Conservation (phyloP, 345 rosid species). For the Excoecaria agallocha region DNA sequence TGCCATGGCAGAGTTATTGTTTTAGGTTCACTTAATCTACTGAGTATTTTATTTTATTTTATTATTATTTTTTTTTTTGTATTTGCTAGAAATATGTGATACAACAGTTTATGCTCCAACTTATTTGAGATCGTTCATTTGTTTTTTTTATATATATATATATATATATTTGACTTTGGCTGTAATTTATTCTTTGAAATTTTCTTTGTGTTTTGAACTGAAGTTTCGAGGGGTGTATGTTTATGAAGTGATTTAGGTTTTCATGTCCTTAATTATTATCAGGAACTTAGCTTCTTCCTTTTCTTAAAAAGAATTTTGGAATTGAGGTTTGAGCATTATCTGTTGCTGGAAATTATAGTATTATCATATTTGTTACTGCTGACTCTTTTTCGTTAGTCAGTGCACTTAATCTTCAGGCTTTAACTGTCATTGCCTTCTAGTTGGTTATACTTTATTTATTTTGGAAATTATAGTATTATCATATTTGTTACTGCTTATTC, state of each 20-base stretch:
- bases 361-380: background rate
- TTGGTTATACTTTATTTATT: background rate
- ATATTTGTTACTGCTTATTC: constrained; percentile 60
- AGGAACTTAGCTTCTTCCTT: background rate
- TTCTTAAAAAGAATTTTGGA: background rate
- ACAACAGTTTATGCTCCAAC: too few relatives aligned
- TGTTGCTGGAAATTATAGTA: background rate
- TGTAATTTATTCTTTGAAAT: background rate
- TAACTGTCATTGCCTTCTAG: background rate
- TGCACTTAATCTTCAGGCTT: background rate
- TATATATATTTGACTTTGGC: background rate
- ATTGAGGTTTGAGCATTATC: background rate
- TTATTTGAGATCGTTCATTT: background rate
- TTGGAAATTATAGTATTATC: too few relatives aligned
- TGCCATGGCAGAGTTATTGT: background rate
- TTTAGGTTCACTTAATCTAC: too few relatives aligned
- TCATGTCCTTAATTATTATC: background rate
- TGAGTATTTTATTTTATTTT: too few relatives aligned
- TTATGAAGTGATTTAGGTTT: too few relatives aligned
- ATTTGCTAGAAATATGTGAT: too few relatives aligned
- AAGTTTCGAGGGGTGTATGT: too few relatives aligned
- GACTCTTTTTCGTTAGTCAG: background rate
- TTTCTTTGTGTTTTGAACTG: background rate
- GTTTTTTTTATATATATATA: background rate
- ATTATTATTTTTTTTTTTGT: too few relatives aligned